These are phyloP conservation scores for Geoglossum glabrum DNA, from an alignment of 495 filamentous ascomycete genomes.

Conservation along the genomic window DNA sequence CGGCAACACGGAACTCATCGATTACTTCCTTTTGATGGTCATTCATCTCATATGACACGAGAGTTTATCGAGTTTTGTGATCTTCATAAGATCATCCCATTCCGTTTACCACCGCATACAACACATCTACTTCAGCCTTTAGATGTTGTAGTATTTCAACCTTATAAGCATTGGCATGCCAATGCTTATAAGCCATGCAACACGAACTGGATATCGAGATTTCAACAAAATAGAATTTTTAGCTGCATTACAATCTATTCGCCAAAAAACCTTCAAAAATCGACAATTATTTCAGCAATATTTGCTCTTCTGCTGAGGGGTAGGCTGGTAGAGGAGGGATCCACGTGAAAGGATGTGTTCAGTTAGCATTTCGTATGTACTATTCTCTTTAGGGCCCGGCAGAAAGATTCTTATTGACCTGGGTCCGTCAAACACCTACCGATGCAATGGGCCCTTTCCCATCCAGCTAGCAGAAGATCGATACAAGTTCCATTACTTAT, in stretches of 20 bases:
- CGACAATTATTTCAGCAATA: too few relatives aligned
- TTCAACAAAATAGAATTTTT: neutral
- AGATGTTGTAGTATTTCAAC: neutral
- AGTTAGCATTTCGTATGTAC: neutral
- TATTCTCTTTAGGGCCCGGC: neutral
- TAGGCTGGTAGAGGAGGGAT: neutral
- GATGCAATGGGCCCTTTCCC: neutral
- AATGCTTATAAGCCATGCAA: neutral
- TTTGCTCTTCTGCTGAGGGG: neutral
- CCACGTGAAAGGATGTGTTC: neutral
- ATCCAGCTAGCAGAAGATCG: neutral
- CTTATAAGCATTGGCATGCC: conserved; percentile 1
- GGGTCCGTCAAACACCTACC: neutral
- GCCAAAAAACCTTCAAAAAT: neutral
- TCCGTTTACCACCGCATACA: neutral
- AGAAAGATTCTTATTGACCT: neutral
- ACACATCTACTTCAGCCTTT: neutral
- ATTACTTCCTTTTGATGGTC: neutral
- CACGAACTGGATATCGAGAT: neutral
- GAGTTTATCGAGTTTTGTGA: neutral
- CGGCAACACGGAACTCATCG: neutral
- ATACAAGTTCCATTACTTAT: neutral
- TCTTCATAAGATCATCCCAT: neutral
- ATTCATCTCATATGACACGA: neutral
- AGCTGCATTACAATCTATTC: neutral